Base-by-base conservation (phyloP, 805 yeast genomes). In the Ascoidea tarda region DNA sequence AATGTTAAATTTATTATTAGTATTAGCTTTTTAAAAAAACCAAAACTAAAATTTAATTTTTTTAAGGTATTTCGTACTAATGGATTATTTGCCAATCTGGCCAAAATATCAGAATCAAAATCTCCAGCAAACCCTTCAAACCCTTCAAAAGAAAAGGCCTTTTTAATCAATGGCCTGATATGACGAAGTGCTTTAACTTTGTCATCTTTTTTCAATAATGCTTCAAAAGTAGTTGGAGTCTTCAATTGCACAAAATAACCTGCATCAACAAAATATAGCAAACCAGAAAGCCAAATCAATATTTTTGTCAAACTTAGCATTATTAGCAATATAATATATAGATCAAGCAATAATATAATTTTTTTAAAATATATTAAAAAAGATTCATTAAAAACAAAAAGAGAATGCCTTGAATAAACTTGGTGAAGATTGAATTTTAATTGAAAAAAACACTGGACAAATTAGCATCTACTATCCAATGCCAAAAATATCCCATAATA, bases 101-200 rank as follows among this genome's bases (percentile, higher is more conserved):
- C 6, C 16, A 55, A 32, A n/a, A 55, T 52, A 16, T 55, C 57
- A 5, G 51, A 38, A n/a, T 47, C 57, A 51, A 79, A 78, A 6
- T 69, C 69, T 1, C 82, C 84, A 0, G 75, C 64, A 57, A 79
- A 76, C 0, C 78, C 82, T 54, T 70, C 74, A 59, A 77, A 75
- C 33, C 68, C 69, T 0, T 82, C 83, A 54, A 79, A 74, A 0
- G 75, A 66, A 54, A 75, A 73, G 32, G 70, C 65, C 49, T 68
- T 67, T 28, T 65, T 66, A 44, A 79, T 73, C 42, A 69, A 68
- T 8, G 73, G 69, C 49, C 71, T 67, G 32, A 78, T 66, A 57
- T 73, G 73, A 31, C 68, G 61, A 16, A 62, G 46, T 28, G 56
- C 52, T 31, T 48, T 48, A 16, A 54, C 57, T 6, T 47, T 48